phyloP scores from a whole-genome alignment of 352 stramenopile species.

The Pelagophyceae sp. region DNA sequence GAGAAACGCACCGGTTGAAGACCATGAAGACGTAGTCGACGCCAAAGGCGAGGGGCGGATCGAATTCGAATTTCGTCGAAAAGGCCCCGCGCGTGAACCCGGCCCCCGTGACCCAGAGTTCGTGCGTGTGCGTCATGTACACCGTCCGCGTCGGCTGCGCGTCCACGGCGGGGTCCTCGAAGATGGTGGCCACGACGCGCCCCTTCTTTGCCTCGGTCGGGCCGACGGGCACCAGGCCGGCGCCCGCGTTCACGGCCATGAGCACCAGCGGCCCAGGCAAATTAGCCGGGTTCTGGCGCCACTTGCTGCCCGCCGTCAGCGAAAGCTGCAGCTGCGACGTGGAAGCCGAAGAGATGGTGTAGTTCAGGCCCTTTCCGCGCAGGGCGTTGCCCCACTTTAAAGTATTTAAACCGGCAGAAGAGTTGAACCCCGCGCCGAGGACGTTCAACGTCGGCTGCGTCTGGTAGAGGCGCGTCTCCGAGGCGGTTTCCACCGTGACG shows the following conservation, averaged over 20 bases:
- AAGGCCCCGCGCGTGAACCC: not conserved
- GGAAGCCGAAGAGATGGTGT: not conserved
- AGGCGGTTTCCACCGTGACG: not conserved
- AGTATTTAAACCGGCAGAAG: not conserved
- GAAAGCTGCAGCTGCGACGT: not conserved
- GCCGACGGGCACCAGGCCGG: slow-evolving; percentile 14
- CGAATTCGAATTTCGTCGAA: not conserved
- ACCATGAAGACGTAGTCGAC: slow-evolving; percentile 15
- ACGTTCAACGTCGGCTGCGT: not conserved
- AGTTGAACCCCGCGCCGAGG: slow-evolving; percentile 12
- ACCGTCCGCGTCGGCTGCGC: not conserved
- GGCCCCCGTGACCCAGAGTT: not conserved
- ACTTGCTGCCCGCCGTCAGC: slow-evolving; percentile 1
- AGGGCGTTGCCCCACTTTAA: slow-evolving; percentile 10
- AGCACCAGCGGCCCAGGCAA: slow-evolving; percentile 13
- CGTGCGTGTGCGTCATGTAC: not conserved
- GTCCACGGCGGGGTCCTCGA: not conserved
- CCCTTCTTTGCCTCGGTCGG: slow-evolving; percentile 19
- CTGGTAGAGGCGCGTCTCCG: slow-evolving; percentile 9
- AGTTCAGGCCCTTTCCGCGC: slow-evolving; percentile 16
- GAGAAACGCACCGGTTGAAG: no score
- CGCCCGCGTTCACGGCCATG: slow-evolving; percentile 14
- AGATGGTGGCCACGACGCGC: slow-evolving; percentile 14
- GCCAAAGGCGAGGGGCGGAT: not conserved
- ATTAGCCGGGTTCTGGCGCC: slow-evolving; percentile 15